Base-by-base conservation (phyloP, 371 early-diverging fungal genomes). In the Rhizopus microsporus region DNA sequence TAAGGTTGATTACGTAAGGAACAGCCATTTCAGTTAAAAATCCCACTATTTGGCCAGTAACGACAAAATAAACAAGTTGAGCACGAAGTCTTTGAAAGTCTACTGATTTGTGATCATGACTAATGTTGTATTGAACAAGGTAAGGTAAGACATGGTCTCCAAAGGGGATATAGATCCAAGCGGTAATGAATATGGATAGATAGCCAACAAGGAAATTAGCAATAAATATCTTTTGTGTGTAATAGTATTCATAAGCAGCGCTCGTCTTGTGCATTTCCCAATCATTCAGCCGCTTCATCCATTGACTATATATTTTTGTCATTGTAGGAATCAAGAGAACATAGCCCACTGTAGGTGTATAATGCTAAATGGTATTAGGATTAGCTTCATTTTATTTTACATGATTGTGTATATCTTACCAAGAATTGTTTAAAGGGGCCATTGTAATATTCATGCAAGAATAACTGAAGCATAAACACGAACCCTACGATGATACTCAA, bases 251-350 rank as follows among this genome's bases (percentile, higher is more conserved):
- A 72, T 91, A 83, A 51, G 87, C 76, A 1, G 87, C 73, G 39
- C 85, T 86, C 4, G 91, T 90, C 63, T 85, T 83, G 56, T 89
- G 87, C 80, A 94, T 94, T 67, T 95, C 96, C 70, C 86, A 88
- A 30, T 90, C 79, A 48, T 86, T 93, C 49, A 95, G 68, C 3
- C 57, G 56, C 13, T 70, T 61, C 5, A 93, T 84, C 54, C 90
- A 75, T 15, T 72, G 60, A 45, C 77, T 80, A 78, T 93, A 95
- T 43, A 88, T 61, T 3, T 73, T 71, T 29, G 85, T 83, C 58
- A 92, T 82, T 31, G 79, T 72, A 15, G 93, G 93, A 55, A 95
- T 84, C n/a, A 83, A 71, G 8, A 87, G 80, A 0, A 85, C 84
- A 69, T 93, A 93, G 4, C 89, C 78, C 13, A 90, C 69, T 35